Conservation (phyloP, 768 basidiomycete genomes). For the Rickenella mellea region DNA sequence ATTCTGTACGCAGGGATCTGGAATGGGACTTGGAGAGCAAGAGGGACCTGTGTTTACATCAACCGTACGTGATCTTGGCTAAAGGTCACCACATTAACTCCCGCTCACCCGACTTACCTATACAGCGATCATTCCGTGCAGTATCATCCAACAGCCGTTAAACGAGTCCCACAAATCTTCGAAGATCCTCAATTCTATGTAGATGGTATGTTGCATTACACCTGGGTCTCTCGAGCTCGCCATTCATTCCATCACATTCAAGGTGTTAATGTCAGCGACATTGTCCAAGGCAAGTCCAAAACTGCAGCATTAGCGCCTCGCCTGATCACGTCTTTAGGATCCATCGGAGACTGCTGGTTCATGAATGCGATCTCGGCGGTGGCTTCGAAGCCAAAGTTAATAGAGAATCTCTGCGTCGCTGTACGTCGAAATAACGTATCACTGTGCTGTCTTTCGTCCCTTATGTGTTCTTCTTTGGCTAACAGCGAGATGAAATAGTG, state of each 20-base stretch:
- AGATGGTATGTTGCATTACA: slow-evolving; percentile 2
- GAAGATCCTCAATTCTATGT: slow-evolving; percentile 16
- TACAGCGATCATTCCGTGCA: slow-evolving; percentile 1
- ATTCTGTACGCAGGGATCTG: slow-evolving; percentile 30
- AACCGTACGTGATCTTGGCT: slow-evolving; percentile 7
- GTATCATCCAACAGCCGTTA: slow-evolving; percentile 16
- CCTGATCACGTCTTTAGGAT: not conserved
- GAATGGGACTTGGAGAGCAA: slow-evolving; percentile 46
- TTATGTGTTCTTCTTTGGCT: too few species aligned
- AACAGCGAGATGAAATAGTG: too few species aligned
- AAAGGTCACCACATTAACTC: not conserved
- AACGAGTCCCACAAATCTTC: slow-evolving; percentile 16
- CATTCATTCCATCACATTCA: not conserved
- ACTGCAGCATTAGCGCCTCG: not conserved
- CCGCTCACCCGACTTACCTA: not conserved
- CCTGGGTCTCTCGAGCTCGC: slow-evolving; percentile 11
- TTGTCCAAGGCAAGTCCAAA: slow-evolving; percentile 1
- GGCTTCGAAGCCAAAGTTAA: slow-evolving; percentile 11
- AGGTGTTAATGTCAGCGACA: not conserved
- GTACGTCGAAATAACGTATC: slow-evolving; percentile 6
- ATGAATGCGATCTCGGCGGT: slow-evolving; percentile 15
- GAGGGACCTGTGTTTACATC: slow-evolving; percentile 27
- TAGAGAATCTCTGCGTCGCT: slow-evolving; percentile 21
- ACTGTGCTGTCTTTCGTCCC: too few species aligned
- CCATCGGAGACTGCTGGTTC: slow-evolving; percentile 21